Conservation (phyloP, 192 early-diverging fungal genomes). For the Coemansia sp. region DNA sequence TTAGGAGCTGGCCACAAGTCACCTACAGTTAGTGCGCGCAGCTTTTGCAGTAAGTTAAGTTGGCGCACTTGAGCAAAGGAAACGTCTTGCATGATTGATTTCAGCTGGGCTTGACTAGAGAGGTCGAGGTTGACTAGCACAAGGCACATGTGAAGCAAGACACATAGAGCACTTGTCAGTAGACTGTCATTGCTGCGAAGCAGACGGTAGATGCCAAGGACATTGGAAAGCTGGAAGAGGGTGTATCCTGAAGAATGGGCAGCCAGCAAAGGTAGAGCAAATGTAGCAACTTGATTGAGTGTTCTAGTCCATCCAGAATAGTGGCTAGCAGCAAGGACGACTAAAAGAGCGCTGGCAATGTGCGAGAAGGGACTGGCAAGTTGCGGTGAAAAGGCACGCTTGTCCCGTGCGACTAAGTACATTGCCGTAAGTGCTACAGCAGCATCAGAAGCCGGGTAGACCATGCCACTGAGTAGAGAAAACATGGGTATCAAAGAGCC, state of each 20-base stretch:
- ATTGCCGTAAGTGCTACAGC: background rate
- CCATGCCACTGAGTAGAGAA: background rate
- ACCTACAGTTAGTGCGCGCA: conserved; percentile 18
- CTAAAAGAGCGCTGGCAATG: conserved; percentile 6
- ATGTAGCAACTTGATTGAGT: background rate
- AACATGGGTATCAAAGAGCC: background rate
- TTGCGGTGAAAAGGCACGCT: background rate
- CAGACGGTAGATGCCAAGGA: conserved; percentile 13
- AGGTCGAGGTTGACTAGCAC: conserved; percentile 14
- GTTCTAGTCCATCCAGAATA: background rate
- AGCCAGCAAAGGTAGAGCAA: conserved; percentile 1
- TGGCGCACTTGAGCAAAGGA: conserved; percentile 13
- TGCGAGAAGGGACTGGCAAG: background rate
- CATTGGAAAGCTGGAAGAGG: conserved; percentile 12
- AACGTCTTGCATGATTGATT: background rate
- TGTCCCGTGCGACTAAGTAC: background rate
- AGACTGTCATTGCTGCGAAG: background rate
- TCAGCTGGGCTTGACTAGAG: conserved; percentile 6
- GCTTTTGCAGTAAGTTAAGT: conserved; percentile 13
- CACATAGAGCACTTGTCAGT: background rate
- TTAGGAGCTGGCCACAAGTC: conserved; percentile 30
- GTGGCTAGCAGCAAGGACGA: conserved; percentile 1
- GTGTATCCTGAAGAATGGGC: background rate
- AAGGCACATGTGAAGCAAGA: conserved; percentile 6
- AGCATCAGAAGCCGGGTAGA: background rate